Percentiles rank a stretch among this genome's conserved stretches.
phyloP scores from a whole-genome alignment of 805 yeast genomes.

The Ogataea ganodermae region DNA sequence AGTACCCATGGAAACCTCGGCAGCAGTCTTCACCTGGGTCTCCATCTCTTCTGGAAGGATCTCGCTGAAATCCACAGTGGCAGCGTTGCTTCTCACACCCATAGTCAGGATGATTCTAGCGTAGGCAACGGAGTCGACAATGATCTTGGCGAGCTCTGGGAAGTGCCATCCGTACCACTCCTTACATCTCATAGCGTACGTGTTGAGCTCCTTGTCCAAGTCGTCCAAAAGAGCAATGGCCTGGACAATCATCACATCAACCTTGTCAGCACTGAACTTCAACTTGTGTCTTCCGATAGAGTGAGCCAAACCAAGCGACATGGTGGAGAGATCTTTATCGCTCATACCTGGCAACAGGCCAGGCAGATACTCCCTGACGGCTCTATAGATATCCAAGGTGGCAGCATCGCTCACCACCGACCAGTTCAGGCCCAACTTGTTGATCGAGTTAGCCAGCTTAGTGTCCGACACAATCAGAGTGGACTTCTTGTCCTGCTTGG shows the following conservation, averaged over 20 bases:
- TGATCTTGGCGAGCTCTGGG: constrained; percentile 98
- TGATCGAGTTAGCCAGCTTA: constrained; percentile 93
- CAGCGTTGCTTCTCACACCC: constrained; percentile 92
- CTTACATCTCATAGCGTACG: constrained; percentile 98
- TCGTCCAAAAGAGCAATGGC: constrained; percentile 97
- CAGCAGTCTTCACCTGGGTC: constrained; percentile 90
- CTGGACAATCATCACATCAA: constrained; percentile 98
- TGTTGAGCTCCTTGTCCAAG: constrained; percentile 95
- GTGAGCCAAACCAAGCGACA: constrained; percentile 98
- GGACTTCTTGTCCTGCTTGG: constrained; percentile 79
- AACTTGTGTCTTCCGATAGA: constrained; percentile 98
- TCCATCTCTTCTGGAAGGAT: constrained; percentile 93
- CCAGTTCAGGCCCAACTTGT: constrained; percentile 87
- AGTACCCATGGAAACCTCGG: constrained; percentile 99
- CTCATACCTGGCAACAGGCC: constrained; percentile 91
- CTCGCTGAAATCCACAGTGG: constrained; percentile 85
- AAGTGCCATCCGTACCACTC: constrained; percentile 99
- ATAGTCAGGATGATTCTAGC: constrained; percentile 91
- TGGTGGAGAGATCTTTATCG: constrained; percentile 81
- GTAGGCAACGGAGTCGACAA: constrained; percentile 92
- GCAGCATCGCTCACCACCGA: constrained; percentile 93
- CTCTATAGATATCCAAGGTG: constrained; percentile 91
- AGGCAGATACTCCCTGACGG: constrained; percentile 91
- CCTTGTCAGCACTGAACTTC: constrained; percentile 97
- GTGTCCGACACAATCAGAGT: constrained; percentile 92